Evolutionary conservation across 177 flowering plant genomes (phyloP).

Genomic region (Vitis hybrid): DNA sequence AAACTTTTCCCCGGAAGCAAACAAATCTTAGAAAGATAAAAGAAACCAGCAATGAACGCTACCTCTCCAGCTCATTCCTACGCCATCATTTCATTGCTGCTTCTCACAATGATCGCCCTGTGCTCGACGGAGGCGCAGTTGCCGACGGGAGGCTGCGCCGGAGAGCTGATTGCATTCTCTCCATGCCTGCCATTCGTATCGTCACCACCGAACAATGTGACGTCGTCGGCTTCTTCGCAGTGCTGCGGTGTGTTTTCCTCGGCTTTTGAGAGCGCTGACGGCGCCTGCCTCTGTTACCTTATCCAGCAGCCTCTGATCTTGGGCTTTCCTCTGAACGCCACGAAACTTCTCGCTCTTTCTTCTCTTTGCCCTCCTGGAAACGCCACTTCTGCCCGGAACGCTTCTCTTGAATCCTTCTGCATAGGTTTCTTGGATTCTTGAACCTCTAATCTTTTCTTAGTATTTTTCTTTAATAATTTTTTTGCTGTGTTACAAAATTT

Average conservation of each 20-base stretch:
- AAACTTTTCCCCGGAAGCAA: background rate
- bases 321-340: conserved; percentile 58
- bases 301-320: conserved; percentile 45
- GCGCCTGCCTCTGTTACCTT: conserved; percentile 57
- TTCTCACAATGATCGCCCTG: background rate
- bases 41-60: background rate
- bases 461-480: too few relatives aligned
- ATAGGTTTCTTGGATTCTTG: background rate
- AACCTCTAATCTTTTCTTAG: too few relatives aligned
- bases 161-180: conserved; percentile 46
- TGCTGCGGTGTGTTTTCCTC: conserved; percentile 52
- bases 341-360: conserved; percentile 46
- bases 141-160: conserved; percentile 26
- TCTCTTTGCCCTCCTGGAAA: conserved; percentile 31
- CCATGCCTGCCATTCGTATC: conserved; percentile 58
- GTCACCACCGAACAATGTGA: conserved; percentile 40
- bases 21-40: background rate
- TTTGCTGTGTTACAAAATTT: too few relatives aligned
- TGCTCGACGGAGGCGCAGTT: conserved; percentile 13
- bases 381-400: background rate
- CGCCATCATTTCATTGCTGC: conserved; percentile 1
- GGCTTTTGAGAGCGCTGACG: conserved; percentile 20
- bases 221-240: conserved; percentile 24
- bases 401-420: conserved; percentile 44
- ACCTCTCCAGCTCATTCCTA: too few relatives aligned